phyloP scores from a whole-genome alignment of 2,329 filamentous ascomycete genomes.

The Lizonia empirigonia region DNA sequence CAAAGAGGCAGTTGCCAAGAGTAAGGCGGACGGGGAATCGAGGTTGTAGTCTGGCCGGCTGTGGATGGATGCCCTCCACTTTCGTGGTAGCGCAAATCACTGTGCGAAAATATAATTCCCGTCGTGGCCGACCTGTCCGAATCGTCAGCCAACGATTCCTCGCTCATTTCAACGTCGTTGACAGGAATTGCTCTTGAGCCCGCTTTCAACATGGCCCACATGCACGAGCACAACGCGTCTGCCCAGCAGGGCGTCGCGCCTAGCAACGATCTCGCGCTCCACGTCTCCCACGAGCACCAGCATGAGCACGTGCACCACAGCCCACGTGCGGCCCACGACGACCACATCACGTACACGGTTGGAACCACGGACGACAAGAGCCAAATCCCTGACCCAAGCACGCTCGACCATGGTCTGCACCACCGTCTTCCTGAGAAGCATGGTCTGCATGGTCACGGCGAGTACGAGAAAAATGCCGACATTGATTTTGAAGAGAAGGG shows the following conservation, averaged over 20 bases:
- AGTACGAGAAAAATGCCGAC: conserved; percentile 44
- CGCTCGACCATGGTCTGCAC: conserved; percentile 49
- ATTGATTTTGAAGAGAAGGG: conserved; percentile 52
- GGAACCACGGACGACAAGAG: conserved; percentile 46
- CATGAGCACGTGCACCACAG: conserved; percentile 49
- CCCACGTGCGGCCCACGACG: conserved; percentile 34
- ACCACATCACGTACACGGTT: conserved; percentile 40
- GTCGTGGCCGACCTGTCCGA: conserved; percentile 20
- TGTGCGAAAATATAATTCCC: conserved; percentile 43
- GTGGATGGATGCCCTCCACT: conserved; percentile 33
- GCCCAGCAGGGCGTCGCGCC: conserved; percentile 39
- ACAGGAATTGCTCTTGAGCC: conserved; percentile 40
- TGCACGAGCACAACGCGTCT: conserved; percentile 43
- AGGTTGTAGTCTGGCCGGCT: conserved; percentile 35
- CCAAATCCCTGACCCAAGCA: conserved; percentile 45
- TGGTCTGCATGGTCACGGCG: conserved; percentile 25
- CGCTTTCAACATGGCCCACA: conserved; percentile 40
- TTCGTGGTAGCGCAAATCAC: conserved; percentile 36
- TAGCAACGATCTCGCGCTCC: conserved; percentile 48
- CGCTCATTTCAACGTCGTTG: conserved; percentile 27
- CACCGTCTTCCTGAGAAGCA: conserved; percentile 38
- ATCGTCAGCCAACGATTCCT: conserved; percentile 31
- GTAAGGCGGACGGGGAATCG: conserved; percentile 23
- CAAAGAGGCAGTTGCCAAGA: conserved; percentile 47
- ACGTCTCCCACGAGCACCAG: conserved; percentile 46